These are phyloP conservation scores for Triticum aestivum DNA, from an alignment of 176 grass and related monocot species.

Conservation along the genomic window IWGSC_CS_RefSeq_v2.1 NC_057809.1:500833969-500834468, in stretches of 20 bases:
- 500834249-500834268: neutral
- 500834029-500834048: neutral
- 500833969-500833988: neutral
- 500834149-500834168: too few relatives aligned
- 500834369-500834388: too few relatives aligned
- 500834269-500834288: neutral
- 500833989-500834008: neutral
- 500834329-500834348: neutral
- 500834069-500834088: neutral
- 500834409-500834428: conserved; percentile 69
- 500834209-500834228: neutral
- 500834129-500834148: neutral
- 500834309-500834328: neutral
- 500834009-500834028: neutral
- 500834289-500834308: conserved; percentile 6
- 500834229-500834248: neutral
- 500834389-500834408: conserved; percentile 15
- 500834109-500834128: neutral
- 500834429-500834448: conserved; percentile 66
- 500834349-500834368: neutral
- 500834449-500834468: conserved; percentile 88
- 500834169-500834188: too few relatives aligned
- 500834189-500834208: neutral
- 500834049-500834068: neutral
- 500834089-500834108: neutral